A percentile compares a stretch with the other conserved stretches of the same genome.
Evolutionary conservation across 2,329 filamentous ascomycete species (phyloP).

Genomic region (Monilinia laxa): DNA sequence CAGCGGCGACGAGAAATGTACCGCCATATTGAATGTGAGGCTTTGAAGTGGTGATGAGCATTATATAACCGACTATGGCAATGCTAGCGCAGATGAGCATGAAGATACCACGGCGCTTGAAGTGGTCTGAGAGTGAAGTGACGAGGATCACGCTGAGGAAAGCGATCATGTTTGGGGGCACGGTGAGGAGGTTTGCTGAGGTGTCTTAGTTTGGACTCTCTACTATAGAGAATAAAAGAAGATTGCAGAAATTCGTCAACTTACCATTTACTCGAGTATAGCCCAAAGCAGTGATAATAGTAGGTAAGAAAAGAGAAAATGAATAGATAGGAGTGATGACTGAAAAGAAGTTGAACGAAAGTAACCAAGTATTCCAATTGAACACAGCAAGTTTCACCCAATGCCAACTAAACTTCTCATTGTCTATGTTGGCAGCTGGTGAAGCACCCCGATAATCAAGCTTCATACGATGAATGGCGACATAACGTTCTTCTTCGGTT

Average conservation of each 20-base stretch:
- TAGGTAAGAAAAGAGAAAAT: slow-evolving; percentile 45
- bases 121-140: slow-evolving; percentile 74
- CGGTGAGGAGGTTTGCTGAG: slow-evolving; percentile 50
- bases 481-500: slow-evolving; percentile 8
- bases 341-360: slow-evolving; percentile 19
- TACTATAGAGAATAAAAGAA: neutral
- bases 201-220: slow-evolving; percentile 34
- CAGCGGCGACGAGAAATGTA: slow-evolving; percentile 77
- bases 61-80: slow-evolving; percentile 72
- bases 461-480: slow-evolving; percentile 21
- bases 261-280: slow-evolving; percentile 44
- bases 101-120: slow-evolving; percentile 67
- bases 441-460: slow-evolving; percentile 18
- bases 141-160: slow-evolving; percentile 64
- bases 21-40: slow-evolving; percentile 75
- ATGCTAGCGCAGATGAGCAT: slow-evolving; percentile 65
- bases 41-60: slow-evolving; percentile 66
- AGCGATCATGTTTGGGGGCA: slow-evolving; percentile 61
- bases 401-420: slow-evolving; percentile 23
- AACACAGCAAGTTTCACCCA: slow-evolving; percentile 21
- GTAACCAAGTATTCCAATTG: slow-evolving; percentile 22
- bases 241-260: neutral
- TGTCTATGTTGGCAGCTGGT: neutral
- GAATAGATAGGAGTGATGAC: slow-evolving; percentile 41
- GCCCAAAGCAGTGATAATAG: slow-evolving; percentile 50